Evolutionary conservation across 2,329 filamentous ascomycete genomes (phyloP), one percentile per base, ranked within the genome.

Genomic region (Colletotrichum tamarilloi): DNA sequence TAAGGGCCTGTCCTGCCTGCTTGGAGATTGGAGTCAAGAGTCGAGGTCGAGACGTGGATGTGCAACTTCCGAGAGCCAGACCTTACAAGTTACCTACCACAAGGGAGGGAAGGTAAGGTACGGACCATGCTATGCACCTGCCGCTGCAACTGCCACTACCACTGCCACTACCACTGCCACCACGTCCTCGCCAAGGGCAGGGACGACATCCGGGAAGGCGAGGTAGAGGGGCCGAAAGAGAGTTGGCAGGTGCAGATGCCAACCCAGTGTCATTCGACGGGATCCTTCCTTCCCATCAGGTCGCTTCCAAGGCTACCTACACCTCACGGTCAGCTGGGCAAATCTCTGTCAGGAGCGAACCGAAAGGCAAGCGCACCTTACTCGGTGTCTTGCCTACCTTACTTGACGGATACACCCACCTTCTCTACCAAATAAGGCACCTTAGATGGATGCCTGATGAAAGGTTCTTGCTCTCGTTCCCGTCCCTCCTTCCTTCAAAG

Each of bases 221-320:
- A 62, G 46, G 32, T 35, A 19, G 38, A 32, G 59, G 60, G 28
- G 46, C 46, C n/a, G 62, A 11, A 32, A 52, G 8, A 64, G 46
- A 63, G 62, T 64, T 64, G 30, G 62, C n/a, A 55, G 62, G 30
- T 32, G 62, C 42, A 53, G 42, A 30, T 38, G 62, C 19, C 60
- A 26, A n/a, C 35, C 19, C 60, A 26, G 28, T 53, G 46, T 24
- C 46, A 62, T 52, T 63, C 42, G 26, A 63, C 46, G 28, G 26
- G 42, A 8, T 35, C 28, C 46, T 53, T 30, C 26, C 12, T 26
- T 49, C 38, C 8, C 28, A 19, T 16, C 38, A 42, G 38, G 38
- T 42, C 19, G 35, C 6, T 30, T 62, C 59, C 12, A n/a, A 24
- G 35, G 8, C 19, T 22, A 16, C 58, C 19, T 22, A 16, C 58